Evolutionary conservation across 2,329 filamentous ascomycete species (phyloP).

Genomic region (Penicillium sp.): DNA sequence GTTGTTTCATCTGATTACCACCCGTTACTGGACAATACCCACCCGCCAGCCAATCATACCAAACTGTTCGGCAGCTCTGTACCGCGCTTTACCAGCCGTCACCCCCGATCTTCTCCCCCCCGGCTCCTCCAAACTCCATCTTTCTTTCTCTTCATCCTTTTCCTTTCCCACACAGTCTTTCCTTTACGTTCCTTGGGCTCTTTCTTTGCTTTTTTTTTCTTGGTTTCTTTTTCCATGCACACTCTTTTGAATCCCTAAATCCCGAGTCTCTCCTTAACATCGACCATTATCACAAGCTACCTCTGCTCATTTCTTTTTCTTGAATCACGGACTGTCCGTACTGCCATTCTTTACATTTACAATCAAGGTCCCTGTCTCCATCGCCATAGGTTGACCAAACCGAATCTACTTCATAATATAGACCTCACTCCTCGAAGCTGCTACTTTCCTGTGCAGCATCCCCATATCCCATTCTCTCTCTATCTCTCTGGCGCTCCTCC

Average conservation of each 20-base stretch:
- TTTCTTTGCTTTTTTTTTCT: constrained; percentile 20
- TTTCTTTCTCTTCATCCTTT: constrained; percentile 18
- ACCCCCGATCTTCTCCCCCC: constrained; percentile 14
- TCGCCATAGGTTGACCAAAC: constrained; percentile 1
- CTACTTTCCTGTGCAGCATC: constrained; percentile 20
- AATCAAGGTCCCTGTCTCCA: constrained; percentile 1
- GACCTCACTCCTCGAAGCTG: constrained; percentile 16
- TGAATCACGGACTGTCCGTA: constrained; percentile 11
- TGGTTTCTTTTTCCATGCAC: constrained; percentile 17
- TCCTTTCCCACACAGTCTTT: constrained; percentile 15
- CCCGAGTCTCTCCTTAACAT: constrained; percentile 26
- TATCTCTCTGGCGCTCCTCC: background rate
- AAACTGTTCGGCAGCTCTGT: constrained; percentile 7
- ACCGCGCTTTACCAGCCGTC: constrained; percentile 12
- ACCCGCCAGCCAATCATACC: constrained; percentile 5
- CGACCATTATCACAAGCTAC: constrained; percentile 13
- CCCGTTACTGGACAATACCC: constrained; percentile 11
- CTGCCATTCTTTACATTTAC: constrained; percentile 10
- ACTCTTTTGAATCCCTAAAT: constrained; percentile 22
- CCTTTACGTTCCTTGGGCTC: constrained; percentile 18
- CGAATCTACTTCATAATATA: constrained; percentile 19
- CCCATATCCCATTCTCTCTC: background rate
- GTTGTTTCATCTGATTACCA: constrained; percentile 8
- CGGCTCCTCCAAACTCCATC: constrained; percentile 15
- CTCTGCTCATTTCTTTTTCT: constrained; percentile 25